Evolutionary conservation across 768 basidiomycete genomes (phyloP).

Genomic region (Trametes cingulata): DNA sequence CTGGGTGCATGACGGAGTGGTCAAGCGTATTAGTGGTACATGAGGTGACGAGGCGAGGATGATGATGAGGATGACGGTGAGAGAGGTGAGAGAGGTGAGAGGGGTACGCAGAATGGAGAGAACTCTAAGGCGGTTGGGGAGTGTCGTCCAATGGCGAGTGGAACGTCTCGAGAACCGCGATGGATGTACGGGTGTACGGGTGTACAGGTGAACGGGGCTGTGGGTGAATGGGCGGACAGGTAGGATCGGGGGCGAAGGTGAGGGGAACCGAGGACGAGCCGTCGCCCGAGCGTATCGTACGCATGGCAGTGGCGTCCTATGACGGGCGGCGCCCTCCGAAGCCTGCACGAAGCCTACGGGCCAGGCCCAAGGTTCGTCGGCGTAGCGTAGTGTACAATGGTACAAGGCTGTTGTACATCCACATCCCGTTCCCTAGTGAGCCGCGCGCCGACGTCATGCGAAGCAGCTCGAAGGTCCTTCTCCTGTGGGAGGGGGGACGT

Average conservation of each 20-base stretch:
- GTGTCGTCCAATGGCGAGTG: neutral
- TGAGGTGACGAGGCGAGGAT: neutral
- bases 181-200: too few relatives aligned
- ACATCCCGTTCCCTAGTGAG: neutral
- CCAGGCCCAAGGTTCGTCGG: too few relatives aligned
- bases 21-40: neutral
- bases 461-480: neutral
- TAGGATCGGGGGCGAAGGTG: neutral
- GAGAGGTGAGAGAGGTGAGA: neutral
- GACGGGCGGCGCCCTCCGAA: too few relatives aligned
- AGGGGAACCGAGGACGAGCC: neutral
- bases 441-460: neutral
- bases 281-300: too few relatives aligned
- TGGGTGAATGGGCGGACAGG: neutral
- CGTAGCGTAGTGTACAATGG: neutral
- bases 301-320: too few relatives aligned
- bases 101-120: neutral
- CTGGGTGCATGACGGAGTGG: neutral
- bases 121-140: neutral
- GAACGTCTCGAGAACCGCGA: neutral
- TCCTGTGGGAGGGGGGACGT: neutral
- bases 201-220: neutral
- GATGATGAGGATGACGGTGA: neutral
- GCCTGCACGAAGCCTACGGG: too few relatives aligned
- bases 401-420: neutral